Conservation (phyloP, 202 grass and related monocot species). For the Saccharum hybrid region DNA sequence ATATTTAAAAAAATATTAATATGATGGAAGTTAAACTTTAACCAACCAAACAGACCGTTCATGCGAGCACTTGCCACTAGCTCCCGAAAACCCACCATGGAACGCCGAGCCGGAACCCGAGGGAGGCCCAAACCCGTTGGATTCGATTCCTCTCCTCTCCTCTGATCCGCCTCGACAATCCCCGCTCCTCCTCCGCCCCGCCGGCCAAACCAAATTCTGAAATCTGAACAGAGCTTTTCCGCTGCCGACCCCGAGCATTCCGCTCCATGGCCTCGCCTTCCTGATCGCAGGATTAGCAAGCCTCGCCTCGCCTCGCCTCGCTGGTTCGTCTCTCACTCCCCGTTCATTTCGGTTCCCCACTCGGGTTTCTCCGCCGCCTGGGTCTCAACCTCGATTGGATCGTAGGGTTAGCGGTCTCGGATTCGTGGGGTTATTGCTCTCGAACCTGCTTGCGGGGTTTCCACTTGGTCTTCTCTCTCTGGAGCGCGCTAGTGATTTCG, state of each 20-base stretch:
- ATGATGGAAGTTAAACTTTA: too few species aligned
- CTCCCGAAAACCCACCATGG: too few species aligned
- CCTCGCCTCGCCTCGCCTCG: background rate
- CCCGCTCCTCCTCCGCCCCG: background rate
- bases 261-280: constrained; percentile 5
- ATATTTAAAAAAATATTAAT: too few species aligned
- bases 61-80: background rate
- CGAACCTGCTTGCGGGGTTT: background rate
- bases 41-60: too few species aligned
- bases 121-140: background rate
- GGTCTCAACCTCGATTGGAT: background rate
- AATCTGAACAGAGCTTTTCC: background rate
- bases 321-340: constrained; percentile 16
- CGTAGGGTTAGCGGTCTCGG: background rate
- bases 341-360: background rate
- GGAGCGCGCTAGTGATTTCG: background rate
- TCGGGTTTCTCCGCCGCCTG: background rate
- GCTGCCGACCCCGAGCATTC: background rate
- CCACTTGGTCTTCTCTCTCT: background rate
- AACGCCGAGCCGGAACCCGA: background rate
- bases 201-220: background rate
- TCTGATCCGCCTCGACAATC: too few species aligned
- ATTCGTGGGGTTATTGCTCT: background rate
- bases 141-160: background rate
- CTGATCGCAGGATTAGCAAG: background rate